Conservation (phyloP, 2,329 filamentous ascomycete genomes). For the Colletotrichum cuscutae region DNA sequence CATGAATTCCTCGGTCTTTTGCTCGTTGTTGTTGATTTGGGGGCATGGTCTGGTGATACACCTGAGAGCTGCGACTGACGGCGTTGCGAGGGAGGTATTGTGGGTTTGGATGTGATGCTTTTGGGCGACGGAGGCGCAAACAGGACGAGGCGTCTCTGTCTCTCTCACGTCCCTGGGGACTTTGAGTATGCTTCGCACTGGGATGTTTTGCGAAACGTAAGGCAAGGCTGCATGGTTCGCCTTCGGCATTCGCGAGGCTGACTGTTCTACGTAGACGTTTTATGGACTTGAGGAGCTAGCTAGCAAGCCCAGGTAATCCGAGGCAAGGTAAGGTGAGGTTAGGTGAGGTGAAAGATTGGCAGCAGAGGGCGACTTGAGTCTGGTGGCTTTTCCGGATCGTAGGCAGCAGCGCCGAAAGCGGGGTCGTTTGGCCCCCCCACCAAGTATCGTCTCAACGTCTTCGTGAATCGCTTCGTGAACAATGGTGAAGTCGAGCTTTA, state of each 20-base stretch:
- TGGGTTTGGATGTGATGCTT: neutral
- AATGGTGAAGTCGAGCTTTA: no score
- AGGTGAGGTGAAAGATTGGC: neutral
- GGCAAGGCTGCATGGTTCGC: neutral
- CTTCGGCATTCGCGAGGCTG: neutral
- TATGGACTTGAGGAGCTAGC: neutral
- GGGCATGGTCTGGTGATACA: neutral
- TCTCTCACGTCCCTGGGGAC: no score
- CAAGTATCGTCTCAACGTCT: neutral
- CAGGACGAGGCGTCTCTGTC: no score
- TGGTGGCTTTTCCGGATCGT: neutral
- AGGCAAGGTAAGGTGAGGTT: neutral
- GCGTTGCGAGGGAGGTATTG: neutral
- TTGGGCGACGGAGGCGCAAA: neutral
- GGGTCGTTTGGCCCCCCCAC: neutral
- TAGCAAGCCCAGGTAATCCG: no score
- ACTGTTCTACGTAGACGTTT: neutral
- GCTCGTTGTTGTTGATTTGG: neutral
- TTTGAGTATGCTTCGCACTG: no score
- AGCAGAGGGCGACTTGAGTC: neutral
- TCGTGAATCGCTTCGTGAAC: neutral
- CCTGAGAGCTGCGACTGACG: neutral
- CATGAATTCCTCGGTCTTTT: neutral
- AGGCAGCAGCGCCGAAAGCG: conserved; percentile 25
- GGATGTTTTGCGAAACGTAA: no score